These are phyloP conservation scores for Blastocystis sp. DNA, from an alignment of 352 stramenopile species.

Conservation along the genomic window DNA sequence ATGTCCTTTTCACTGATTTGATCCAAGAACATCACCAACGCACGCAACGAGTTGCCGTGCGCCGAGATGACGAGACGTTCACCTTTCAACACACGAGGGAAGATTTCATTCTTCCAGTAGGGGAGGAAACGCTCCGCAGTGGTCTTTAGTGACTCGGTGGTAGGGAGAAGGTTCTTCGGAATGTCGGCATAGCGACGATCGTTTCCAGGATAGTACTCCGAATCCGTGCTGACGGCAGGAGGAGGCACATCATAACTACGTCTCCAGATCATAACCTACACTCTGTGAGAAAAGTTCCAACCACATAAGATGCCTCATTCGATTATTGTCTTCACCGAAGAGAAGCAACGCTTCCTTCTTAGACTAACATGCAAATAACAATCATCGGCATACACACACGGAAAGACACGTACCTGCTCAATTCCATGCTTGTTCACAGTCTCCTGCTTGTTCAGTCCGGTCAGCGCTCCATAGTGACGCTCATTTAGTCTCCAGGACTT, in stretches of 20 bases:
- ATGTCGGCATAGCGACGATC: conserved; percentile 66
- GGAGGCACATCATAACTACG: conserved; percentile 92
- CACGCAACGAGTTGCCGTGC: conserved; percentile 91
- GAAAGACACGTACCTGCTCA: conserved; percentile 72
- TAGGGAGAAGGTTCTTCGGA: conserved; percentile 12
- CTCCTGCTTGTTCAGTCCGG: conserved; percentile 94
- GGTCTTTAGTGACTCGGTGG: conserved; percentile 73
- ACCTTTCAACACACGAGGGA: conserved; percentile 78
- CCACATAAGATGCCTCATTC: neutral
- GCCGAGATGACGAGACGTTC: conserved; percentile 90
- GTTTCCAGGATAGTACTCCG: conserved; percentile 59
- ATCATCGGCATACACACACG: neutral
- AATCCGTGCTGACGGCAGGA: conserved; percentile 70
- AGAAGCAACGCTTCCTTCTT: neutral
- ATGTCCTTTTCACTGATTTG: conserved; percentile 89
- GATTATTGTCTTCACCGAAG: neutral
- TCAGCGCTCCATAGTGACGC: conserved; percentile 91
- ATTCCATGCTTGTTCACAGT: conserved; percentile 94
- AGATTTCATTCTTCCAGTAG: conserved; percentile 85
- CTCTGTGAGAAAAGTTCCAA: neutral
- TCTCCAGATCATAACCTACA: conserved; percentile 80
- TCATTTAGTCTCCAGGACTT: conserved; percentile 87
- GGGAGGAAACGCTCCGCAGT: conserved; percentile 85
- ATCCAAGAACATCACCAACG: conserved; percentile 95
- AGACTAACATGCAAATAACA: conserved; percentile 56